Evolutionary conservation across 768 basidiomycete genomes (phyloP), one percentile per base, ranked within the genome.

Genomic region (Russula olivacea): DNA sequence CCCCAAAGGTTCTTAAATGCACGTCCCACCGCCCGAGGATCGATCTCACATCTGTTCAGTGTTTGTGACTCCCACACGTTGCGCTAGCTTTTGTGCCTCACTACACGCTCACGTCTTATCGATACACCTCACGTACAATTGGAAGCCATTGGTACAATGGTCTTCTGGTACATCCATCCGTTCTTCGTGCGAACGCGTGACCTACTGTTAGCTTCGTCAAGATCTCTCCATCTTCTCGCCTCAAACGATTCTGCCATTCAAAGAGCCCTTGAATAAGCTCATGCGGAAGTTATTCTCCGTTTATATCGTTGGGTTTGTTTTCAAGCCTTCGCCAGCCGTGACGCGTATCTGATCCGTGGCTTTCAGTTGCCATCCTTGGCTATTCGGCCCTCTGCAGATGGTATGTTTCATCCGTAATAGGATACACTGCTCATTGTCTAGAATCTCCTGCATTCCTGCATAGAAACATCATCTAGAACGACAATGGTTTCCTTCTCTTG

Each of bases 361-460:
- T 47, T 36, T 40, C 67, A 91, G 90, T 69, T 83, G 84, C 3
- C 90, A 91, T 74, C 90, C 90, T 23, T 76, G 89, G 43, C 81
- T 91, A 60, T 92, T 91, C 71, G 90, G 90, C 2, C 72, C 77
- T 30, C 85, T 84, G 83, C 77, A 79, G 70, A 79, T 79, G 76
- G 89, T 86, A 75, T 59, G 72, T 64, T 57, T 52, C 62, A 54
- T 52, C 52, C 49, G 61, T 56, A 61, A 41, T 55, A 47, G 25
- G 40, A 36, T 12, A 48, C 25, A 25, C 45, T 55, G 41, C 23
- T 66, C 38, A 6, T 21, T 23, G 57, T 41, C 61, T 49, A 19
- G 63, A 66, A 40, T 40, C 38, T 38, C 38, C 38, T 40, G 38
- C 32, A 45, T 32, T 32, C 38, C 38, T 30, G 41, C 15, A 14